Evolutionary conservation across 2,329 filamentous ascomycete species (phyloP).

Genomic region (Microdochium bolleyi): DNA sequence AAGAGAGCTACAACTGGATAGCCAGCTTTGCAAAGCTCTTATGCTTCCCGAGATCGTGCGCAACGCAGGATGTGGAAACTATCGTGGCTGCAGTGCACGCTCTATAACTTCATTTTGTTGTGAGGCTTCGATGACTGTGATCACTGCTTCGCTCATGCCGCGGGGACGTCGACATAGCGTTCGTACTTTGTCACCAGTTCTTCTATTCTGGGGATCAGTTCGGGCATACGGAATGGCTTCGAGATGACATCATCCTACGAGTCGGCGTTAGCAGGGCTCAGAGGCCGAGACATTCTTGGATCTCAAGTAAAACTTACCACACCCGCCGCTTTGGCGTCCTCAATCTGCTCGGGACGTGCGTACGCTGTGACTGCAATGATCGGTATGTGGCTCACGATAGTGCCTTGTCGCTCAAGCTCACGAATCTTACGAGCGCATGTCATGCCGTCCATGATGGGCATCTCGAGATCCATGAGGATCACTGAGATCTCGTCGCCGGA

Average conservation of each 20-base stretch:
- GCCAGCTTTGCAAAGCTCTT: no score
- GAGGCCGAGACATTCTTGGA: background rate
- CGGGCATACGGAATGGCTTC: conserved; percentile 72
- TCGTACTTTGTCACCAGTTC: conserved; percentile 28
- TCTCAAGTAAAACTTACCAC: conserved; percentile 46
- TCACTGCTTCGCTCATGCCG: no score
- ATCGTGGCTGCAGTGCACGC: no score
- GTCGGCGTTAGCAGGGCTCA: conserved; percentile 9
- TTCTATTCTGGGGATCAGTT: conserved; percentile 60
- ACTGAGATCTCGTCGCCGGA: conserved; percentile 51
- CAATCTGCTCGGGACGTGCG: conserved; percentile 66
- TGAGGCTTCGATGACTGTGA: no score
- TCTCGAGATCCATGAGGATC: conserved; percentile 75
- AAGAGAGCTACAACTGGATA: no score
- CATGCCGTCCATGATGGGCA: conserved; percentile 78
- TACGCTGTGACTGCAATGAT: conserved; percentile 82
- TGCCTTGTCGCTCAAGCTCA: conserved; percentile 54
- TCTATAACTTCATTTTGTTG: no score
- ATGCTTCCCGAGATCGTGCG: no score
- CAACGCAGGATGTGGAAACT: no score
- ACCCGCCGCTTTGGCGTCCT: conserved; percentile 61
- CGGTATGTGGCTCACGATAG: conserved; percentile 58
- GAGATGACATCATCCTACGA: conserved; percentile 63
- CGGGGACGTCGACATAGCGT: background rate
- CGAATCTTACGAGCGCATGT: conserved; percentile 64